Evolutionary conservation across 1,284 basidiomycete species (phyloP).

Genomic region (Tranzscheliella williamsii): DNA sequence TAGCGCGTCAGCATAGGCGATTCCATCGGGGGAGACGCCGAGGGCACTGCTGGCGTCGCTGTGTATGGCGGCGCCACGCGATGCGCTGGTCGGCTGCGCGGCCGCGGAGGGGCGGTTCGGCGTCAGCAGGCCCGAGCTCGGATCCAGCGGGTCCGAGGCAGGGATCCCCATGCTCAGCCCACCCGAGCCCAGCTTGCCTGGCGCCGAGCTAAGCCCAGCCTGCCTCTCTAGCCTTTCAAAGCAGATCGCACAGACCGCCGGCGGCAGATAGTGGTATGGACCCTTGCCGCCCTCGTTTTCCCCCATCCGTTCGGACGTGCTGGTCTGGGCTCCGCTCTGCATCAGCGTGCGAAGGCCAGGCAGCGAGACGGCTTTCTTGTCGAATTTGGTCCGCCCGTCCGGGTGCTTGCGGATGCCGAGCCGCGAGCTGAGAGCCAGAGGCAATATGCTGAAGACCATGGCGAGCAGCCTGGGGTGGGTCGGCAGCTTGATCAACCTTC

Average conservation of each 20-base stretch:
- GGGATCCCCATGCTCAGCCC: constrained; percentile 47
- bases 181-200: constrained; percentile 26
- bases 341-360: constrained; percentile 1
- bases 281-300: constrained; percentile 7
- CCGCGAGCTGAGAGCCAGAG: constrained; percentile 22
- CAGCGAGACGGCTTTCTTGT: constrained; percentile 13
- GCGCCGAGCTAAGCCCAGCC: constrained; percentile 31
- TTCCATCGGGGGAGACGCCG: constrained; percentile 41
- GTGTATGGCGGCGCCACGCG: not conserved
- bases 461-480: constrained; percentile 51
- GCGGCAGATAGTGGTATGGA: constrained; percentile 45
- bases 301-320: not conserved
- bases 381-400: constrained; percentile 9
- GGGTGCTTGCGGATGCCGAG: constrained; percentile 31
- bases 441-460: constrained; percentile 53
- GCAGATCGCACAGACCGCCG: constrained; percentile 53
- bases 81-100: constrained; percentile 24
- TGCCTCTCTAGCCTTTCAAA: constrained; percentile 46
- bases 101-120: constrained; percentile 17
- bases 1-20: constrained; percentile 50
- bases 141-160: constrained; percentile 49
- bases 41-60: constrained; percentile 7
- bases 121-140: constrained; percentile 31
- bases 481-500: constrained; percentile 65
- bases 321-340: not conserved